Evolutionary conservation across 176 grass and related monocot genomes (phyloP), one percentile per base, ranked within the genome.

Genomic region (Oryza coarctata): DNA sequence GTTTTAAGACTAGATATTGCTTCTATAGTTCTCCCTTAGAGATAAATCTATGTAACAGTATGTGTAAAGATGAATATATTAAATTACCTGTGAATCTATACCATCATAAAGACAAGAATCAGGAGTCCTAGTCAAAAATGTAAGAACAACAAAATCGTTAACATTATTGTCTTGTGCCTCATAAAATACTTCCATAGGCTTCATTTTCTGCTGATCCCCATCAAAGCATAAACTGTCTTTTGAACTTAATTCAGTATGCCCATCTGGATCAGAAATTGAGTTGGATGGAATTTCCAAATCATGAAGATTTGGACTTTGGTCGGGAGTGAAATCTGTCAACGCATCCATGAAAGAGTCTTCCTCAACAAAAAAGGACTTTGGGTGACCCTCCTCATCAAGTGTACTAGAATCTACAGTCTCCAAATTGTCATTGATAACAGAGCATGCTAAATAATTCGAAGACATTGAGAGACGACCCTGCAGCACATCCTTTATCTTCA

Each of bases 291-390:
- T 86, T 27, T 94, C 89, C 74, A 79, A 31, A 29, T 88, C 85
- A 8, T 79, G 84, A 31, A 79, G 26, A 83, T 76, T 71, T 65
- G 75, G 80, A 80, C 88, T 80, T 69, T 86, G 90, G 34, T 92
- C 88, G 0, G 79, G 76, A 14, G 66, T 86, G 79, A 98, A 98
- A 85, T 98, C 90, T 63, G 92, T 52, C 79, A 98, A 85, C 55
- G 92, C 95, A 77, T 95, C 95, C 84, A 89, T 87, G 75, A 97
- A 97, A 87, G 77, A 89, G 91, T 98, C 95, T 80, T 98, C 95
- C 60, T 98, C 95, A 55, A 82, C 36, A 71, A 83, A 81, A 80
- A 89, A 89, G 36, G 57, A 43, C 44, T 55, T 88, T 68, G 75
- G 73, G 20, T 86, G 84, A 8, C 58, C 73, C 67, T 89, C 88